A percentile compares a stretch with the other conserved stretches of the same genome.
Conservation (phyloP, 768 basidiomycete species). For the Xanthoconium stramineum region DNA sequence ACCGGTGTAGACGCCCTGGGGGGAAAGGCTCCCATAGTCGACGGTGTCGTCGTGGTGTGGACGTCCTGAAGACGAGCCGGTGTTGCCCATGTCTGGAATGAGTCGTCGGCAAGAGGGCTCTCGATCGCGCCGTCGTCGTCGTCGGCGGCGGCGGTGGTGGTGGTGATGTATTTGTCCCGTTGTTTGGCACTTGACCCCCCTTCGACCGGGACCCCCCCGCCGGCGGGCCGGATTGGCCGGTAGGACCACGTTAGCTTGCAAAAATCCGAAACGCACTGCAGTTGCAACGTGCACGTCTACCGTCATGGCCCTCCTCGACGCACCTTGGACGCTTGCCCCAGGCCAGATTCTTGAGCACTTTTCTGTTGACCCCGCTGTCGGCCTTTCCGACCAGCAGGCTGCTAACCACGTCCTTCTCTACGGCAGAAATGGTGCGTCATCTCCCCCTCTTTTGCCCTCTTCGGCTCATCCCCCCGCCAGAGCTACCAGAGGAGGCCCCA, state of each 20-base stretch:
- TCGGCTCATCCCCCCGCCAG: constrained; percentile 40
- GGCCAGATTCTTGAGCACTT: constrained; percentile 72
- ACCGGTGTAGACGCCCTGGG: constrained; percentile 85
- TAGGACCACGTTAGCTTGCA: constrained; percentile 3
- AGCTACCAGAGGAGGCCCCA: constrained; percentile 86
- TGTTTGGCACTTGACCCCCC: constrained; percentile 21
- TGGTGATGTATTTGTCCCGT: constrained; percentile 16
- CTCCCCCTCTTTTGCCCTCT: not conserved
- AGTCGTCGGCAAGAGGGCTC: not conserved
- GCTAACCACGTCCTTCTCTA: constrained; percentile 73
- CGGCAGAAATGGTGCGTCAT: constrained; percentile 79
- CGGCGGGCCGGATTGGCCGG: constrained; percentile 1
- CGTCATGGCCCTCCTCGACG: constrained; percentile 47
- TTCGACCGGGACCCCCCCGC: constrained; percentile 16
- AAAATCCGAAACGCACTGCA: not conserved
- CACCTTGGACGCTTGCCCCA: constrained; percentile 76
- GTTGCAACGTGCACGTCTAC: not conserved
- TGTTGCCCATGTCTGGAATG: constrained; percentile 66
- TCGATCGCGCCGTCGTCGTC: constrained; percentile 3
- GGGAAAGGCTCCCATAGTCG: constrained; percentile 77
- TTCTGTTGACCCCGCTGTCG: constrained; percentile 56
- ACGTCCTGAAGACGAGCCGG: constrained; percentile 70
- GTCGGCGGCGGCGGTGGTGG: constrained; percentile 1
- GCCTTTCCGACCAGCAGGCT: constrained; percentile 66
- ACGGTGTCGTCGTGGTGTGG: constrained; percentile 78